These are phyloP conservation scores for Exidia glandulosa DNA, from an alignment of 768 basidiomycete species.

Conservation along the genomic window DNA sequence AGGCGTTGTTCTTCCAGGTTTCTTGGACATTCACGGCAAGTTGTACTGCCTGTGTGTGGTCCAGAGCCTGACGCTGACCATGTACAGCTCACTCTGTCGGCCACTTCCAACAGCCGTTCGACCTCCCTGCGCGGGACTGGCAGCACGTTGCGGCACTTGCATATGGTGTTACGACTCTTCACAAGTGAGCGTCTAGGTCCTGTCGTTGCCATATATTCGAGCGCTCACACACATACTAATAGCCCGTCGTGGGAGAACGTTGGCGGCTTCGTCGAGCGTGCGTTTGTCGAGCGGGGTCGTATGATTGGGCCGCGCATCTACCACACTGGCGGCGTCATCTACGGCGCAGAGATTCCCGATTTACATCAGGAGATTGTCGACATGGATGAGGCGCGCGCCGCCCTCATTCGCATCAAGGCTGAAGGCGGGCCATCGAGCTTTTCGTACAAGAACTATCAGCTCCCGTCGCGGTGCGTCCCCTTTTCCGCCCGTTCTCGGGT, in stretches of 20 bases:
- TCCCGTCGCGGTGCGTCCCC: constrained; percentile 44
- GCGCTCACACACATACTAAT: not conserved
- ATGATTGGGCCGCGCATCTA: constrained; percentile 64
- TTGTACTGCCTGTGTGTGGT: not conserved
- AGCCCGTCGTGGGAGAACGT: constrained; percentile 26
- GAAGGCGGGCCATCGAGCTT: constrained; percentile 62
- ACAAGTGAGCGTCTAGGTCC: constrained; percentile 45
- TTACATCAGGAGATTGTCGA: constrained; percentile 56
- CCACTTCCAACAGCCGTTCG: constrained; percentile 20
- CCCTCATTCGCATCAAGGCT: constrained; percentile 55
- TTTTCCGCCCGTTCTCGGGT: not conserved
- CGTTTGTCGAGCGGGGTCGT: constrained; percentile 55
- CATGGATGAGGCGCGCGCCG: constrained; percentile 50
- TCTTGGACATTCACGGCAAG: constrained; percentile 55
- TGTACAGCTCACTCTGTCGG: constrained; percentile 55
- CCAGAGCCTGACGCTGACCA: not conserved
- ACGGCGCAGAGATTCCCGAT: constrained; percentile 35
- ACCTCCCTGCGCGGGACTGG: constrained; percentile 64
- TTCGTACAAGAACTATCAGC: constrained; percentile 71
- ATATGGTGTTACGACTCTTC: constrained; percentile 65
- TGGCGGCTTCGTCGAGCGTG: constrained; percentile 53
- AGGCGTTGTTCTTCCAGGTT: constrained; percentile 62
- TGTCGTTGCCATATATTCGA: not conserved
- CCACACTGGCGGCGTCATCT: constrained; percentile 57
- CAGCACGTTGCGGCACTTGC: constrained; percentile 67